A percentile compares a stretch with the other conserved stretches of the same genome.
Evolutionary conservation across 2,329 filamentous ascomycete genomes (phyloP).

Genomic region (Epichloe hybrida): DNA sequence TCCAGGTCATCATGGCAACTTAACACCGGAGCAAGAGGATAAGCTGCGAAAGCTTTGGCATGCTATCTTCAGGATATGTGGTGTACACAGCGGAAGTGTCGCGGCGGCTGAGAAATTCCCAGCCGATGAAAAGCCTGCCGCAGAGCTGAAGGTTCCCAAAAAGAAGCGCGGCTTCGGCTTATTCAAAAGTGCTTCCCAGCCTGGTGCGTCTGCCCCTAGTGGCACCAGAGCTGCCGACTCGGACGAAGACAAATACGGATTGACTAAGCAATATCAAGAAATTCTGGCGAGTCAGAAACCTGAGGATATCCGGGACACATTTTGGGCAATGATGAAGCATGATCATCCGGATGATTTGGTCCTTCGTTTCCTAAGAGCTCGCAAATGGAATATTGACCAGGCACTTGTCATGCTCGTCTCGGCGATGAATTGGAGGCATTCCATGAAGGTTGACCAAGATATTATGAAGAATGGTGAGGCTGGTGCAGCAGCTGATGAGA

Average conservation of each 20-base stretch:
- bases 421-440: conserved; percentile 80
- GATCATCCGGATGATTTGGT: conserved; percentile 82
- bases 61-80: conserved; percentile 61
- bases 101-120: conserved; percentile 10
- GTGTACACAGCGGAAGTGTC: conserved; percentile 29
- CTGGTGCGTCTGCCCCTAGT: conserved; percentile 16
- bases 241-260: conserved; percentile 82
- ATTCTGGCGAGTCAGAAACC: conserved; percentile 65
- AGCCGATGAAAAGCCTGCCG: conserved; percentile 1
- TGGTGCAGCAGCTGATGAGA: conserved; percentile 46
- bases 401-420: conserved; percentile 89
- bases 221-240: conserved; percentile 26
- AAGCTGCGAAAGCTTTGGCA: conserved; percentile 84
- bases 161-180: conserved; percentile 56
- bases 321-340: conserved; percentile 92
- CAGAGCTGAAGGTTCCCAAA: conserved; percentile 47
- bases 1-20: conserved; percentile 67
- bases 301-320: conserved; percentile 63
- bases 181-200: conserved; percentile 43
- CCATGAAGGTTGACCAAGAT: conserved; percentile 77
- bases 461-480: conserved; percentile 69
- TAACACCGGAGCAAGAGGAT: conserved; percentile 78
- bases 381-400: conserved; percentile 91
- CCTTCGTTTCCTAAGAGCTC: conserved; percentile 71
- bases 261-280: conserved; percentile 73